Percentiles rank a stretch among this genome's conserved stretches.
These are phyloP conservation scores for Oropetium thomaeum DNA, from an alignment of 176 grass and related monocot species.

Conservation along the genomic window DNA sequence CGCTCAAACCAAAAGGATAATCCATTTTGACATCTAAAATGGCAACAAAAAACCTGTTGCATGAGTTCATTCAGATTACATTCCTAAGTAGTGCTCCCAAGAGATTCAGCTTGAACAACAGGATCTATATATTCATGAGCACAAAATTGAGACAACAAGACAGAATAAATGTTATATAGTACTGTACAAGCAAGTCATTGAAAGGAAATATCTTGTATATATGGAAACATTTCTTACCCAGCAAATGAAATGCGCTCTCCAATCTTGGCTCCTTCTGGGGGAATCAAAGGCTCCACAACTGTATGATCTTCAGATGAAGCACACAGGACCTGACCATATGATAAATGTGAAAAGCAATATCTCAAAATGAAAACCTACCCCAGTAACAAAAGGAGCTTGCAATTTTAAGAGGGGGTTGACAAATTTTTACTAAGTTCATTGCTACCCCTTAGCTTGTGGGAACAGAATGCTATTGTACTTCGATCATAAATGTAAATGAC, in stretches of 20 bases:
- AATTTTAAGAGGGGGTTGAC: not conserved
- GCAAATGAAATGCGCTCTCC: constrained; percentile 86
- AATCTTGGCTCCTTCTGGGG: constrained; percentile 86
- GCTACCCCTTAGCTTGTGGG: not conserved
- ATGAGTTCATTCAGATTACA: not conserved
- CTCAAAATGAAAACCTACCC: not conserved
- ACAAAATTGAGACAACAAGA: not conserved
- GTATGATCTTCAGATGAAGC: constrained; percentile 90
- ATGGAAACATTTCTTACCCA: constrained; percentile 52
- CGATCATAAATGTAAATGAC: not conserved
- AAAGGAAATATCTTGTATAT: not conserved
- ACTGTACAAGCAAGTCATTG: not conserved
- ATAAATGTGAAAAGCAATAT: constrained; percentile 2
- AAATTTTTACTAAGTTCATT: constrained; percentile 9
- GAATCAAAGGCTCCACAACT: constrained; percentile 86
- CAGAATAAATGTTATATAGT: not conserved
- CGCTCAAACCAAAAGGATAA: not conserved
- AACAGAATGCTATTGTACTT: not conserved
- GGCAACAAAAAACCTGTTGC: not conserved
- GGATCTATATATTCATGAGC: not conserved
- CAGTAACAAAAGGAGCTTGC: not conserved
- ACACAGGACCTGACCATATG: constrained; percentile 58
- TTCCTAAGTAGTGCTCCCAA: not conserved
- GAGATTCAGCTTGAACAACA: not conserved
- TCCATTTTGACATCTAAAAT: not conserved